Conservation (phyloP, 2,329 filamentous ascomycete species). For the Fusarium algeriense region DNA sequence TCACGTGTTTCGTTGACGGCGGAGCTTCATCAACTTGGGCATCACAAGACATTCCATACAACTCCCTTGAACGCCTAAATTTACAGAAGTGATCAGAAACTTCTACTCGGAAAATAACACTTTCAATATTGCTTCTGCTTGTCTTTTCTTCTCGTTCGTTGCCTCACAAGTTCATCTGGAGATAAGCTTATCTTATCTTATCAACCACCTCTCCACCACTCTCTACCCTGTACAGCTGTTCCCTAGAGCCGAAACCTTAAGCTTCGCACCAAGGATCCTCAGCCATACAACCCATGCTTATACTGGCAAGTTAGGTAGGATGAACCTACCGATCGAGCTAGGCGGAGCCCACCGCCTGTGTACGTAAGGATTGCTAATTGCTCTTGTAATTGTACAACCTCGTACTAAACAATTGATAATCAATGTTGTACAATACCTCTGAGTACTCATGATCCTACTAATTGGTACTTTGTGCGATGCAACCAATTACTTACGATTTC, state of each 20-base stretch:
- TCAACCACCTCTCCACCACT: accelerated
- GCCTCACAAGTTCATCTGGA: background rate
- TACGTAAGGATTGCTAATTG: conserved; percentile 2
- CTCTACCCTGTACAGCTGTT: background rate
- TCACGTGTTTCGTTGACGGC: background rate
- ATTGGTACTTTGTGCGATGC: accelerated
- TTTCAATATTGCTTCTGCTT: background rate
- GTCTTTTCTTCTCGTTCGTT: background rate
- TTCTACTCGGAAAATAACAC: too few species aligned
- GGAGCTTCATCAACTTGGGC: too few species aligned
- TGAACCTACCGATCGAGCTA: background rate
- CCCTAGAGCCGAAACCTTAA: background rate
- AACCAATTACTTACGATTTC: background rate
- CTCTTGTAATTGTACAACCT: background rate
- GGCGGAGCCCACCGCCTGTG: background rate
- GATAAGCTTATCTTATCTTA: background rate
- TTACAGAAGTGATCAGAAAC: too few species aligned
- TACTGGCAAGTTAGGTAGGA: background rate
- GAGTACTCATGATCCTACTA: background rate
- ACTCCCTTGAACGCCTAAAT: too few species aligned
- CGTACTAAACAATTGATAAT: background rate
- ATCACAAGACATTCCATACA: background rate
- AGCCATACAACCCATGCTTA: too few species aligned
- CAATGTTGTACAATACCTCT: background rate
- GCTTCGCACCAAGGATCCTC: background rate